Conservation (phyloP, 768 basidiomycete species). For the Leucogyrophana mollusca region DNA sequence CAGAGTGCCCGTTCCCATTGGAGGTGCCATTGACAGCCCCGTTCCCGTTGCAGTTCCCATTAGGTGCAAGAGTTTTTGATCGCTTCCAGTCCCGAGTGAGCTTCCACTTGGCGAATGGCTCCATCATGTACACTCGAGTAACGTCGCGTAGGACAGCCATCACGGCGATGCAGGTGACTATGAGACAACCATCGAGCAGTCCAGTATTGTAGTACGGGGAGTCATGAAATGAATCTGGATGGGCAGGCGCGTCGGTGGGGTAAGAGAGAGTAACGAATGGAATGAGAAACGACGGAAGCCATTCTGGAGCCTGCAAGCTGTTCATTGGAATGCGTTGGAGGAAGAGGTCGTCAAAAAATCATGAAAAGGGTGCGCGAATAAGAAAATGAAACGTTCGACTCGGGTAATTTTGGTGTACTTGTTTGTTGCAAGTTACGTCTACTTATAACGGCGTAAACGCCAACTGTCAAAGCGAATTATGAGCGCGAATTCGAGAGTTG, state of each 20-base stretch:
- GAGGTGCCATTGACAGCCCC: slow-evolving; percentile 28
- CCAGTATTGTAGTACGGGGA: slow-evolving; percentile 73
- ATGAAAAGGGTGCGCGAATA: slow-evolving; percentile 19
- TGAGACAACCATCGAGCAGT: slow-evolving; percentile 72
- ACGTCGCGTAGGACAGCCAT: slow-evolving; percentile 88
- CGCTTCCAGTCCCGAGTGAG: slow-evolving; percentile 53
- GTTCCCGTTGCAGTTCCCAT: slow-evolving; percentile 13
- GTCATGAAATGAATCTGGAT: slow-evolving; percentile 71
- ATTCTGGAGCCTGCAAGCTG: slow-evolving; percentile 30
- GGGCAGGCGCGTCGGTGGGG: slow-evolving; percentile 50
- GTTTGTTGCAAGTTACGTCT: slow-evolving; percentile 32
- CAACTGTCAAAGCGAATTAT: slow-evolving; percentile 15
- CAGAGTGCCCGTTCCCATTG: slow-evolving; percentile 34
- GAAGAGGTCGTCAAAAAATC: slow-evolving; percentile 31
- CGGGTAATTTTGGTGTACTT: slow-evolving; percentile 24
- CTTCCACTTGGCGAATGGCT: slow-evolving; percentile 80
- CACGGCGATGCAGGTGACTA: slow-evolving; percentile 77
- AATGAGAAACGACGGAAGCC: slow-evolving; percentile 51
- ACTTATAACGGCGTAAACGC: slow-evolving; percentile 18
- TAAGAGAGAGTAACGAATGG: slow-evolving; percentile 79
- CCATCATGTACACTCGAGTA: slow-evolving; percentile 68
- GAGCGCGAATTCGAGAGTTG: slow-evolving; percentile 4
- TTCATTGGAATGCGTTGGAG: slow-evolving; percentile 35
- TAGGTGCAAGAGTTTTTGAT: slow-evolving; percentile 9
- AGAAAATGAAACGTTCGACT: slow-evolving; percentile 7